A percentile compares a stretch with the other conserved stretches of the same genome.
Evolutionary conservation across 2,329 filamentous ascomycete genomes (phyloP).

Genomic region (Epichloe uncinata): DNA sequence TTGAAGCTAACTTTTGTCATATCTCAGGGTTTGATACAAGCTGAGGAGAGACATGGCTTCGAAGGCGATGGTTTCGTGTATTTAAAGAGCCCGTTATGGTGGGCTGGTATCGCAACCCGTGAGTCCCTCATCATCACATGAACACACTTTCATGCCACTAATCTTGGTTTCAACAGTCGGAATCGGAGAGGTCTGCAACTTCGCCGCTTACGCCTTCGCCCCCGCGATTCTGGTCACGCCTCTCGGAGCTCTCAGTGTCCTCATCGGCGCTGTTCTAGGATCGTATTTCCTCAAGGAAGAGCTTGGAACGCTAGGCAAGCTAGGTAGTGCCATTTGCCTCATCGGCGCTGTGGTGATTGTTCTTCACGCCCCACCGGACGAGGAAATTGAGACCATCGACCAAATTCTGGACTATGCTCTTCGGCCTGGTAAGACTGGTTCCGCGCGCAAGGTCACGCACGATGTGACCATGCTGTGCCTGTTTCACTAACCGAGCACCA

Average conservation of each 20-base stretch:
- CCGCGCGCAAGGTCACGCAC: not conserved
- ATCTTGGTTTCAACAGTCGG: slow-evolving; percentile 47
- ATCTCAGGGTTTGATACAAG: slow-evolving; percentile 69
- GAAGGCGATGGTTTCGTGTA: slow-evolving; percentile 95
- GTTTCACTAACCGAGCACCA: not conserved
- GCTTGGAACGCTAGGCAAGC: slow-evolving; percentile 78
- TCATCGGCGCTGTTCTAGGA: slow-evolving; percentile 88
- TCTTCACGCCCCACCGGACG: slow-evolving; percentile 87
- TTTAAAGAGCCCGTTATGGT: slow-evolving; percentile 90
- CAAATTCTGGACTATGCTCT: slow-evolving; percentile 84
- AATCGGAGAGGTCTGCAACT: slow-evolving; percentile 89
- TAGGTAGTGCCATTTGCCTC: slow-evolving; percentile 91
- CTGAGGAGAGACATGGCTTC: slow-evolving; percentile 84
- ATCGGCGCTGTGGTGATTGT: slow-evolving; percentile 97
- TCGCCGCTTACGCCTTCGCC: slow-evolving; percentile 94
- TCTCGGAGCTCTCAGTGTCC: slow-evolving; percentile 79
- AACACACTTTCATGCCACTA: not conserved
- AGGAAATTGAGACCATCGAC: slow-evolving; percentile 82
- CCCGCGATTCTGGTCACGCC: slow-evolving; percentile 97
- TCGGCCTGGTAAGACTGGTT: slow-evolving; percentile 56
- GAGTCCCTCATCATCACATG: slow-evolving; percentile 21
- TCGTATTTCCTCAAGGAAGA: slow-evolving; percentile 90
- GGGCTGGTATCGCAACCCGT: slow-evolving; percentile 87
- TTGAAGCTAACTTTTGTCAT: no score
- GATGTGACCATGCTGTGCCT: not conserved